Evolutionary conservation across 805 yeast genomes (phyloP).

Genomic region (Metschnikowia shivogae): DNA sequence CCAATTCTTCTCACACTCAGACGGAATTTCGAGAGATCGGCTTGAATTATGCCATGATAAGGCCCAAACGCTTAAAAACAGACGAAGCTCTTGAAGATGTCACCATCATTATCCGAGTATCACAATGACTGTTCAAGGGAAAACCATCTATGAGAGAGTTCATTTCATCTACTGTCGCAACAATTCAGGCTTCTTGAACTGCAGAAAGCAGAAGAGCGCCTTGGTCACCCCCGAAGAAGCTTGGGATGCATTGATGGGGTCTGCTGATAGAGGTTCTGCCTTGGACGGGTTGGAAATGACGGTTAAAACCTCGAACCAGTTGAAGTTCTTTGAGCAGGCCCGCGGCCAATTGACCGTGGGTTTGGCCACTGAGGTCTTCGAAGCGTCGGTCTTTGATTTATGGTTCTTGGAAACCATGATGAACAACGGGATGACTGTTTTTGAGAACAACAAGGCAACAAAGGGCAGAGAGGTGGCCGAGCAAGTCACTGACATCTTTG

Average conservation of each 20-base stretch:
- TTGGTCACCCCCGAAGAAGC: constrained; percentile 4
- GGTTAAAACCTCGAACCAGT: constrained; percentile 6
- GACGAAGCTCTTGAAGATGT: neutral
- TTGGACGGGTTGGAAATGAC: constrained; percentile 2
- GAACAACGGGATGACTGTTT: constrained; percentile 15
- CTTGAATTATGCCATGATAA: constrained; percentile 1
- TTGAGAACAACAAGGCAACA: constrained; percentile 2
- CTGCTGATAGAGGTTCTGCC: neutral
- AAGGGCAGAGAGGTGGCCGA: constrained; percentile 12
- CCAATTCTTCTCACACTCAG: no score
- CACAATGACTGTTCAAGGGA: constrained; percentile 16
- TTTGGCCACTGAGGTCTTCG: constrained; percentile 25
- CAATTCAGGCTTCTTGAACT: constrained; percentile 13
- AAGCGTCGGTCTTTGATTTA: constrained; percentile 22
- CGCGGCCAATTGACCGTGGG: constrained; percentile 22
- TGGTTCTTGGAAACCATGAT: constrained; percentile 33
- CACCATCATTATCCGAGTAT: neutral
- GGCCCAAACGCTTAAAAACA: no score
- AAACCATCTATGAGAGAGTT: constrained; percentile 26
- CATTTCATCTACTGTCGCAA: constrained; percentile 26
- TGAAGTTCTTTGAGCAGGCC: constrained; percentile 21
- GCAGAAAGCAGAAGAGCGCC: constrained; percentile 12
- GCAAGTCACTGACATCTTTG: constrained; percentile 41
- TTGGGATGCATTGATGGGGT: constrained; percentile 6
- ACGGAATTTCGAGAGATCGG: no score